A percentile compares a stretch with the other conserved stretches of the same genome.
phyloP scores from a whole-genome alignment of 371 early-diverging fungal genomes.

The Cokeromyces recurvatus region DNA sequence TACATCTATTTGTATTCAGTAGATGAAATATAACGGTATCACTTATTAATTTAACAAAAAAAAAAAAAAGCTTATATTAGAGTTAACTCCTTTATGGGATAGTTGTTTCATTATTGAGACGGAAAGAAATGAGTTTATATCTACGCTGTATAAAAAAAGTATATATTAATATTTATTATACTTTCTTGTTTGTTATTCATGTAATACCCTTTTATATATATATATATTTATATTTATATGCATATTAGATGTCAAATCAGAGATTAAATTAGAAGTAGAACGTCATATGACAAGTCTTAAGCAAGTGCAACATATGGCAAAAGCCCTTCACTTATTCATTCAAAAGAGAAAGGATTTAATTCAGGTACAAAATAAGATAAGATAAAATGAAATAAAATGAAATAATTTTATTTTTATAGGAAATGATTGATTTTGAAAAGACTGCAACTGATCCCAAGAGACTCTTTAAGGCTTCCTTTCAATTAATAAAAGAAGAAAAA shows the following conservation, averaged over 20 bases:
- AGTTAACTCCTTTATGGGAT: conserved; percentile 36
- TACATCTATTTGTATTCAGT: no score
- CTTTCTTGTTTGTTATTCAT: no score
- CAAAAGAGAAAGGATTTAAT: conserved; percentile 54
- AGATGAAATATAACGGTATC: no score
- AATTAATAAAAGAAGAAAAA: conserved; percentile 81
- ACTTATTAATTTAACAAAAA: no score
- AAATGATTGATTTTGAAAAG: conserved; percentile 85
- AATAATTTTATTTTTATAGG: conserved; percentile 6
- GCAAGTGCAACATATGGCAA: conserved; percentile 39
- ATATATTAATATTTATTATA: conserved; percentile 6
- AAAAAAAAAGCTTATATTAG: conserved; percentile 23
- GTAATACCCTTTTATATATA: no score
- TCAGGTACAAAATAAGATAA: conserved; percentile 48
- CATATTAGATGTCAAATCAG: conserved; percentile 11
- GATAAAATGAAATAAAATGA: no score
- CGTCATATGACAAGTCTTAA: conserved; percentile 39
- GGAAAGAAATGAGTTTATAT: conserved; percentile 42
- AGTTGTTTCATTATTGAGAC: conserved; percentile 41
- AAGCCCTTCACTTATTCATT: no score
- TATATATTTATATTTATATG: conserved; percentile 2
- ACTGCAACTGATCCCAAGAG: conserved; percentile 83
- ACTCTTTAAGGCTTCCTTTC: conserved; percentile 78
- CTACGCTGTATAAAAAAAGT: conserved; percentile 41
- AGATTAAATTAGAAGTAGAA: conserved; percentile 23